phyloP scores from a whole-genome alignment of 1,284 basidiomycete species.

The Exobasidium cylindrosporum region DNA sequence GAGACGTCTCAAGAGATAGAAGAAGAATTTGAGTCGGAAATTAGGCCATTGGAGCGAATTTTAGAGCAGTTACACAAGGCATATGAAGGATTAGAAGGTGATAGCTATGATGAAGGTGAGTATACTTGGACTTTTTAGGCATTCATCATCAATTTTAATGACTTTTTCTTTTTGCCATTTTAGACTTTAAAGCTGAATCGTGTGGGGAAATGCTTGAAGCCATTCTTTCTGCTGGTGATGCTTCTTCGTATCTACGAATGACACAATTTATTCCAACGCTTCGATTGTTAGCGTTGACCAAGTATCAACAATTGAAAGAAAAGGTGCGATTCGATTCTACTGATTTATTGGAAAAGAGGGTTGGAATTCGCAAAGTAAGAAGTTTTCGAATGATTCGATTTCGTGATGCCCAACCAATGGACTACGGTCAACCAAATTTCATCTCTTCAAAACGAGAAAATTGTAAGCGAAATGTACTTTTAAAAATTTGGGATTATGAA shows the following conservation, averaged over 20 bases:
- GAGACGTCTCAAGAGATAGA: slow-evolving; percentile 59
- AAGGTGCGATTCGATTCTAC: background rate
- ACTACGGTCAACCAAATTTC: background rate
- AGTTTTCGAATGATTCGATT: slow-evolving; percentile 76
- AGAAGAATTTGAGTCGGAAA: background rate
- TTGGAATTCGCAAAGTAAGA: slow-evolving; percentile 52
- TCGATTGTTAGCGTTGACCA: background rate
- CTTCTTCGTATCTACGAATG: background rate
- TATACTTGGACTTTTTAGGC: too few species aligned
- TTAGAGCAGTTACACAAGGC: background rate
- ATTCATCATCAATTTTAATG: too few species aligned
- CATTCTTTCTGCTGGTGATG: background rate
- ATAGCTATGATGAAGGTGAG: slow-evolving; percentile 1
- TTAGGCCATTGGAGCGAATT: background rate
- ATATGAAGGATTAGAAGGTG: background rate
- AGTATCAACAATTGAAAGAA: background rate
- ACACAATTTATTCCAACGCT: slow-evolving; percentile 1
- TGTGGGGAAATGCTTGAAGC: background rate
- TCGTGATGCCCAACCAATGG: slow-evolving; percentile 63
- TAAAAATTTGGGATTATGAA: background rate
- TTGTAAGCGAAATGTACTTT: background rate
- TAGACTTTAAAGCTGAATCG: background rate
- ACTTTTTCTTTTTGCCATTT: background rate
- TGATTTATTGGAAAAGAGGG: background rate
- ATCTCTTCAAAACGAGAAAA: background rate